Conservation (phyloP, 352 stramenopile species). For the Pythium graminicola region DNA sequence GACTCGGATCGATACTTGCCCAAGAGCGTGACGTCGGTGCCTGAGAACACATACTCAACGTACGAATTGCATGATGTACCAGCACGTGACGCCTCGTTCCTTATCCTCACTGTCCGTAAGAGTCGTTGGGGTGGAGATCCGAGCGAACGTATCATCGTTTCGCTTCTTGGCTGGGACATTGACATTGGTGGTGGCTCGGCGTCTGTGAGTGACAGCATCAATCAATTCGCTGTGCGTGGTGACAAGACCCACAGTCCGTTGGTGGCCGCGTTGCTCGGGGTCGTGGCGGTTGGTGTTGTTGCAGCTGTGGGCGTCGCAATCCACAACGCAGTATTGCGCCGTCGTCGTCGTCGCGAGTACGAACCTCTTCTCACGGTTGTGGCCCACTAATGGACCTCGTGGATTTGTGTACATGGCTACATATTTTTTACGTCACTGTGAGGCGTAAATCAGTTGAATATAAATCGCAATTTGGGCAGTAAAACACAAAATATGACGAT, state of each 20-base stretch:
- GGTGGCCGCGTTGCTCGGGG: not conserved
- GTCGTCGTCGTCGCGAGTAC: conserved; percentile 20
- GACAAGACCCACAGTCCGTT: conserved; percentile 3
- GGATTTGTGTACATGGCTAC: conserved; percentile 12
- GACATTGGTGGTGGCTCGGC: not conserved
- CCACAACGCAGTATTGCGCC: conserved; percentile 14
- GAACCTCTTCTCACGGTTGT: conserved; percentile 16
- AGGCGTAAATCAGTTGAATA: not conserved
- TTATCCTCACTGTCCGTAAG: conserved; percentile 7
- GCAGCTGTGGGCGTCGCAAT: conserved; percentile 10
- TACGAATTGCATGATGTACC: conserved; percentile 4
- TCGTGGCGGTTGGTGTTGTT: not conserved
- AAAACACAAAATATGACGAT: not conserved
- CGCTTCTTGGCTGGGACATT: conserved; percentile 13
- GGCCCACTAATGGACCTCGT: not conserved
- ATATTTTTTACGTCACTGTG: not conserved
- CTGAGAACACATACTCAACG: conserved; percentile 14
- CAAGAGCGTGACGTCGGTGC: conserved; percentile 12
- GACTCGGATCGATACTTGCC: conserved; percentile 1
- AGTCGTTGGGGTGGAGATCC: conserved; percentile 13
- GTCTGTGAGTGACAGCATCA: not conserved
- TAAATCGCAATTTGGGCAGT: not conserved
- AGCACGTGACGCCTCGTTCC: conserved; percentile 7
- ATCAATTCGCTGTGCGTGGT: conserved; percentile 3
- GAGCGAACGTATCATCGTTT: conserved; percentile 8